Percentiles rank a stretch among this genome's conserved stretches.
phyloP scores from a whole-genome alignment of 176 grass and related monocot genomes.

The Calamus simplicifolius region DNA sequence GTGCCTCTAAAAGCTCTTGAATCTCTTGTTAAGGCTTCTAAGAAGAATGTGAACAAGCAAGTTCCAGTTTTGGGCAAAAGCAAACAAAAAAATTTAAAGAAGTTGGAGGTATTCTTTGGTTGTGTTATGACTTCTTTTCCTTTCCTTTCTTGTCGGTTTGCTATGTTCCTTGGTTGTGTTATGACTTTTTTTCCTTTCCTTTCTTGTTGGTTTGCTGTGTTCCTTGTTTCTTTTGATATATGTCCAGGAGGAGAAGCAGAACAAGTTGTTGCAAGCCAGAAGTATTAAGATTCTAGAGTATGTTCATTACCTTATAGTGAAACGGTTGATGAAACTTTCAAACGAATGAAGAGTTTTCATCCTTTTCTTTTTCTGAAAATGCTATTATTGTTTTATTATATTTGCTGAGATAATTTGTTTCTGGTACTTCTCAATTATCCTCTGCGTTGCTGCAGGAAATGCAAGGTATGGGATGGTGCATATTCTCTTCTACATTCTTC shows the following conservation, averaged over 20 bases:
- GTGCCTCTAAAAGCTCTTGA: neutral
- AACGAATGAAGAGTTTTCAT: no score
- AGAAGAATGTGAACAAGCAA: conserved; percentile 43
- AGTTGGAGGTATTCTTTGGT: conserved; percentile 50
- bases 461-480: conserved; percentile 61
- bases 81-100: conserved; percentile 63
- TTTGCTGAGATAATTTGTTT: neutral
- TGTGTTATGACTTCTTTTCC: neutral
- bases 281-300: conserved; percentile 73
- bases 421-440: neutral
- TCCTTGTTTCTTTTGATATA: conserved; percentile 2
- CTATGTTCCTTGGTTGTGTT: conserved; percentile 9
- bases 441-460: conserved; percentile 42
- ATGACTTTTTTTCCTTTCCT: neutral
- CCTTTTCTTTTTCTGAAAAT: neutral
- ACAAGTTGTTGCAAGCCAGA: conserved; percentile 58
- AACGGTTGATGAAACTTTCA: no score
- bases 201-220: neutral
- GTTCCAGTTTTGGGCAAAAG: conserved; percentile 63
- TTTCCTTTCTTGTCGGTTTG: no score
- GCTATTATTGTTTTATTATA: neutral
- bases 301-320: neutral
- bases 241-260: conserved; percentile 66
- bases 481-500: conserved; percentile 73
- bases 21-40: conserved; percentile 26